A percentile compares a stretch with the other conserved stretches of the same genome.
These are phyloP conservation scores for Termitomyces sp. DNA, from an alignment of 768 basidiomycete genomes.

Conservation along the genomic window DNA sequence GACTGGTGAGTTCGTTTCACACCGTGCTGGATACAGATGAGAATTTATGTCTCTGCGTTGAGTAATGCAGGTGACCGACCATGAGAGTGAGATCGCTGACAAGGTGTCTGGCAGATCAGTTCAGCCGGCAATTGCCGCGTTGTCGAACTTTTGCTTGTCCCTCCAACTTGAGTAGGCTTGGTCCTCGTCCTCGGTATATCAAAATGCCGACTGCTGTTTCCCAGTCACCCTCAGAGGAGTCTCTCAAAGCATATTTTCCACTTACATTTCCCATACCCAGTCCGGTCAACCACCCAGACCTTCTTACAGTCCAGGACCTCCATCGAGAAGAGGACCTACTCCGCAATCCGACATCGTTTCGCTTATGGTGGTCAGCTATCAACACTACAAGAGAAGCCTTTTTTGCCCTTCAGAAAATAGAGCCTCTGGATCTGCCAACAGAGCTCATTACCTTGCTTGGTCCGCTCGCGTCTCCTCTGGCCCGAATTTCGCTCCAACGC, in stretches of 20 bases:
- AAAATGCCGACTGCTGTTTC: slow-evolving; percentile 55
- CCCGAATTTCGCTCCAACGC: slow-evolving; percentile 74
- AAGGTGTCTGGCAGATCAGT: slow-evolving; percentile 6
- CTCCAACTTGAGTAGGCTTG: background rate
- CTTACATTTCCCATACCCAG: slow-evolving; percentile 82
- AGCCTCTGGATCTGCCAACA: slow-evolving; percentile 42
- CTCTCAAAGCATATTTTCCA: slow-evolving; percentile 59
- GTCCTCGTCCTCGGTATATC: slow-evolving; percentile 1
- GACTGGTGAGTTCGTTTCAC: slow-evolving; percentile 59
- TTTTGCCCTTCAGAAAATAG: slow-evolving; percentile 48
- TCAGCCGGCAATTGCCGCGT: slow-evolving; percentile 1
- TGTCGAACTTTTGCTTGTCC: background rate
- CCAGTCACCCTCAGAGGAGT: slow-evolving; percentile 42
- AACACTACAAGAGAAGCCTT: slow-evolving; percentile 66
- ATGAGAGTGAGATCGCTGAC: background rate
- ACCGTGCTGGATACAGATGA: slow-evolving; percentile 47
- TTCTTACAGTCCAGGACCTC: slow-evolving; percentile 72
- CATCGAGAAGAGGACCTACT: slow-evolving; percentile 91
- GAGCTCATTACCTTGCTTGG: slow-evolving; percentile 63
- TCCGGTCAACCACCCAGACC: slow-evolving; percentile 68
- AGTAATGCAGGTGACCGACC: slow-evolving; percentile 11
- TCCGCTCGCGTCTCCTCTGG: slow-evolving; percentile 65
- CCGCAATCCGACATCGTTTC: slow-evolving; percentile 85
- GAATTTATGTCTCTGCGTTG: background rate
- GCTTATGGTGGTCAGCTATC: slow-evolving; percentile 91